phyloP scores from a whole-genome alignment of 305 asterid species.

The Rubia tinctorum region DNA sequence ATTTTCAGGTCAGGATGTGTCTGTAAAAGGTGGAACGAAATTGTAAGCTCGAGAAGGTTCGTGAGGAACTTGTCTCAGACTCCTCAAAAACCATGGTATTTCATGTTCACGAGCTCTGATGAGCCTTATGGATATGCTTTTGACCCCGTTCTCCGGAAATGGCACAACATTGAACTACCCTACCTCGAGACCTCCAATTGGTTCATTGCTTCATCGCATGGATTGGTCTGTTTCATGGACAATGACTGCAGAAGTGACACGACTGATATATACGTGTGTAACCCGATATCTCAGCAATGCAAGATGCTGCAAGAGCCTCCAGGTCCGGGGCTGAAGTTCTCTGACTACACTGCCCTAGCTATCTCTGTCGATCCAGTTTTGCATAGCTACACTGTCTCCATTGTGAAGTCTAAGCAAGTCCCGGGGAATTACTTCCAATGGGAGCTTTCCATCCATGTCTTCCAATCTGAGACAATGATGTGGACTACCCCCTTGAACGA shows the following conservation, averaged over 20 bases:
- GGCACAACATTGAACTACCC: conserved; percentile 83
- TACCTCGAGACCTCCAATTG: conserved; percentile 64
- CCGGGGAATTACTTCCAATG: conserved; percentile 75
- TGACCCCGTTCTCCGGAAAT: conserved; percentile 69
- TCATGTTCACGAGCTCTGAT: conserved; percentile 90
- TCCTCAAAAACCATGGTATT: conserved; percentile 86
- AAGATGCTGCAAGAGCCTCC: conserved; percentile 52
- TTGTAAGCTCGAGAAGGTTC: conserved; percentile 68
- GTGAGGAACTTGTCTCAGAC: conserved; percentile 49
- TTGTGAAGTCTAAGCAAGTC: conserved; percentile 84
- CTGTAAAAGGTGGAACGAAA: conserved; percentile 78
- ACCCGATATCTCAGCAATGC: conserved; percentile 56
- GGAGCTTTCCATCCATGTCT: conserved; percentile 74
- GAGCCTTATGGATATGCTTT: conserved; percentile 82
- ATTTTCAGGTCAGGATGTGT: conserved; percentile 76
- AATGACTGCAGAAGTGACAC: conserved; percentile 58
- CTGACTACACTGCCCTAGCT: conserved; percentile 78
- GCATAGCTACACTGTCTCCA: conserved; percentile 39
- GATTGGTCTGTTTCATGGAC: conserved; percentile 91
- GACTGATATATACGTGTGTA: conserved; percentile 49
- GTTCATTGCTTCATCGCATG: conserved; percentile 71
- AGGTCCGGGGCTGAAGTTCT: conserved; percentile 57
- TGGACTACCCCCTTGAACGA: conserved; percentile 63
- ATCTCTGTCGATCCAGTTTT: conserved; percentile 43
- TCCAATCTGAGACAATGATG: conserved; percentile 46